phyloP scores from a whole-genome alignment of 2,329 filamentous ascomycete genomes.

The Hypoxylon sp. region DNA sequence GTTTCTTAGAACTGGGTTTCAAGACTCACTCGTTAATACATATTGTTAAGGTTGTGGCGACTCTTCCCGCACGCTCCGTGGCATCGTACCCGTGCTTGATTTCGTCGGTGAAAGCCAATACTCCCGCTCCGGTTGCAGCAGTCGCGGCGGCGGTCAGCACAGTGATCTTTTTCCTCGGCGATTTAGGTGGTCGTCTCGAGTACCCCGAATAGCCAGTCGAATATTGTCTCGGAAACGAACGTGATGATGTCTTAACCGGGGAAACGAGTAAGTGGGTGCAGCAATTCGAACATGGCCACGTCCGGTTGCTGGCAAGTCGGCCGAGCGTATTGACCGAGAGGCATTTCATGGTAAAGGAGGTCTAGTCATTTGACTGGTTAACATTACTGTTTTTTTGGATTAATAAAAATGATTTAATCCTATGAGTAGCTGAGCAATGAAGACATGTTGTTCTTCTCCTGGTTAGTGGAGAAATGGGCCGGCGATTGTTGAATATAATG shows the following conservation, averaged over 20 bases:
- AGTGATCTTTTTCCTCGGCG: conserved; percentile 46
- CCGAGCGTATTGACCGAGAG: conserved; percentile 56
- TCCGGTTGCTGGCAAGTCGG: conserved; percentile 58
- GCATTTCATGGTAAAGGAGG: conserved; percentile 58
- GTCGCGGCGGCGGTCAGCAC: conserved; percentile 67
- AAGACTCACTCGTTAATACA: conserved; percentile 87
- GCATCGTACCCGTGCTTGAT: conserved; percentile 83
- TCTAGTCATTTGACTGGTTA: conserved; percentile 40
- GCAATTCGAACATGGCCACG: conserved; percentile 65
- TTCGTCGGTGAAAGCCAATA: conserved; percentile 74
- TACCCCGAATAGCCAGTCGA: conserved; percentile 46
- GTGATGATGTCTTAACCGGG: conserved; percentile 52
- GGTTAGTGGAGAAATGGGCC: conserved; percentile 15
- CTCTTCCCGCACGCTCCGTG: conserved; percentile 82
- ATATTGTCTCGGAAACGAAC: conserved; percentile 46
- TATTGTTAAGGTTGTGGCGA: conserved; percentile 79
- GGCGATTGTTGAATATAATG: conserved; percentile 41
- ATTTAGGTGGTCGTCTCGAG: conserved; percentile 45
- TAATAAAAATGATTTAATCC: conserved; percentile 20
- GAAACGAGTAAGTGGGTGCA: conserved; percentile 57
- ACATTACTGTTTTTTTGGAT: conserved; percentile 9
- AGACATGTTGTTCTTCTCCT: conserved; percentile 38
- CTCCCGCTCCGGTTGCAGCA: conserved; percentile 64
- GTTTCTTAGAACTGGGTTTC: conserved; percentile 41
- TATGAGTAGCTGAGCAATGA: conserved; percentile 37